Percentiles rank a stretch among this genome's conserved stretches.
Evolutionary conservation across 1,139 yeast species (phyloP).

Genomic region (Pneumocystis jirovecii): DNA sequence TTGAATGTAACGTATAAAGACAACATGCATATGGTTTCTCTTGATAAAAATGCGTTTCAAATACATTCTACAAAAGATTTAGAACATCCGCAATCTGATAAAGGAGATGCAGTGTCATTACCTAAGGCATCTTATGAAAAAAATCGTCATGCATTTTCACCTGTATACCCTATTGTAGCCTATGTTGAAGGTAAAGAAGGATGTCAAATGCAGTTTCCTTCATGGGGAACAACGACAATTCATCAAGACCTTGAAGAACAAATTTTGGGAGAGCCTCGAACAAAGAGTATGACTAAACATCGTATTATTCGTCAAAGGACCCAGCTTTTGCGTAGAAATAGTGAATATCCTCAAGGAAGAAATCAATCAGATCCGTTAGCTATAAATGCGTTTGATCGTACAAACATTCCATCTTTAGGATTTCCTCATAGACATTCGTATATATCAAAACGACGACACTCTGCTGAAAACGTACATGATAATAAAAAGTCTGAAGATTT

Average conservation of each 20-base stretch:
- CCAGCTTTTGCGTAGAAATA: not conserved
- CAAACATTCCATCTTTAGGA: not conserved
- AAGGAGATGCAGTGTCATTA: not conserved
- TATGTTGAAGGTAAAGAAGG: not conserved
- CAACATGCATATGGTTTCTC: slow-evolving; percentile 7
- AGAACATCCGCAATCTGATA: not conserved
- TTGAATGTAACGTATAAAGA: slow-evolving; percentile 71
- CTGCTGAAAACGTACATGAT: not conserved
- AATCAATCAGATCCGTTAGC: not conserved
- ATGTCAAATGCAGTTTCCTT: not conserved
- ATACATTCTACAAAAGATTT: not conserved
- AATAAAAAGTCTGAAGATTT: not conserved
- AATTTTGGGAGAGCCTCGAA: slow-evolving; percentile 28
- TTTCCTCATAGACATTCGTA: not conserved
- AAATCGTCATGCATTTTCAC: slow-evolving; percentile 11
- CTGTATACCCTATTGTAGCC: not conserved
- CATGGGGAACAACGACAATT: slow-evolving; percentile 43
- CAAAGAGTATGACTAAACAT: not conserved
- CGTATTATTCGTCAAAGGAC: not conserved
- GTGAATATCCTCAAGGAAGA: not conserved
- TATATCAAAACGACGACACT: not conserved
- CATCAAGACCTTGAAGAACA: slow-evolving; percentile 51
- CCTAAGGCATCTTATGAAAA: slow-evolving; percentile 13
- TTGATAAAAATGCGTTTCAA: slow-evolving; percentile 1
- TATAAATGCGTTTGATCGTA: not conserved